Conservation (phyloP, 768 basidiomycete species). For the Floccularia luteovirens region DNA sequence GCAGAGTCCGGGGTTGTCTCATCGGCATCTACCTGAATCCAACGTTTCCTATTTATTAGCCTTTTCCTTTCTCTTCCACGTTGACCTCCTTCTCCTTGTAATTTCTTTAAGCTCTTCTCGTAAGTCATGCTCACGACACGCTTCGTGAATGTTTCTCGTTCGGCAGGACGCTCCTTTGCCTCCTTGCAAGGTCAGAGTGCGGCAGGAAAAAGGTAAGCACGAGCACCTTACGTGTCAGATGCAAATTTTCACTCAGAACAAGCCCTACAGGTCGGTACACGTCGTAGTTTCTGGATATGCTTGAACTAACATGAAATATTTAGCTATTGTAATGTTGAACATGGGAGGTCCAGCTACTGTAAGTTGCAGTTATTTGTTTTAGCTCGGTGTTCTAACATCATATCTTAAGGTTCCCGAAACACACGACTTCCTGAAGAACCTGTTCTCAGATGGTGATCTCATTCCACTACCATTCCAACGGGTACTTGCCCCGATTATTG, state of each 20-base stretch:
- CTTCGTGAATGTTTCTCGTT: no score
- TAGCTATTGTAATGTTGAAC: constrained; percentile 93
- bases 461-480: constrained; percentile 94
- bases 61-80: no score
- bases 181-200: constrained; percentile 31
- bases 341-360: constrained; percentile 98
- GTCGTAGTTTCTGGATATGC: constrained; percentile 6
- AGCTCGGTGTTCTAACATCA: constrained; percentile 4
- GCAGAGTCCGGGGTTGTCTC: no score
- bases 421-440: constrained; percentile 82
- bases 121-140: no score
- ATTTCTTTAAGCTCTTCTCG: constrained; percentile 11
- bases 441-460: constrained; percentile 89
- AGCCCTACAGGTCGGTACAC: constrained; percentile 54
- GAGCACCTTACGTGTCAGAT: neutral
- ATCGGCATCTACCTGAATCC: no score
- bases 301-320: constrained; percentile 9
- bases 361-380: constrained; percentile 16
- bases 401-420: constrained; percentile 77
- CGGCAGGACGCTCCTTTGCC: constrained; percentile 33
- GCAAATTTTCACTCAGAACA: constrained; percentile 3
- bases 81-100: constrained; percentile 5
- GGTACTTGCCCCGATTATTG: constrained; percentile 82
- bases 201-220: constrained; percentile 43
- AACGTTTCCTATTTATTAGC: no score